Base-by-base conservation (phyloP, 495 filamentous ascomycete genomes). In the Annulohypoxylon stygium region DNA sequence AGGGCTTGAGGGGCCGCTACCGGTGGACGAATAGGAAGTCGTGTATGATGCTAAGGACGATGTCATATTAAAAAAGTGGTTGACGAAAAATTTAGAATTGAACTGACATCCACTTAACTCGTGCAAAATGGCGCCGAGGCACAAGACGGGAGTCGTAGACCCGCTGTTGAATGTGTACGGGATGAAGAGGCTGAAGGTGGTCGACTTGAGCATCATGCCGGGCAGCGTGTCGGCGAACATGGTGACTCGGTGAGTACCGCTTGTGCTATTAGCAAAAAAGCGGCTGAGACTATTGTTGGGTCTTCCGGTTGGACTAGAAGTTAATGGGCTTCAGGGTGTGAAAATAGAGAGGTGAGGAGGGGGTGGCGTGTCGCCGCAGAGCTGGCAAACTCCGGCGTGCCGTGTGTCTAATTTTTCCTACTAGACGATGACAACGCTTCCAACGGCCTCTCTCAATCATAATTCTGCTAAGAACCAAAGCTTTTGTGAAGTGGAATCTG, bases 211-310 rank as follows among this genome's bases (percentile, higher is more conserved):
- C 20, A 55, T 55, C 16, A 26, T 55, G 25, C 51, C 51, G 51
- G 30, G 25, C 3, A 55, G n/a, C 26, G 51, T 55, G 25, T 33
- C 51, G 51, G 51, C 25, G 51, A 55, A 55, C n/a, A 55, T 26
- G 30, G 33, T 33, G 25, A 55, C n/a, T 34, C 51, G 30, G 33
- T 33, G 25, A 55, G 7, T 34, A 36, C 30, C 9, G 51, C 30
- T 18, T 34, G 10, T 12, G 25, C 26, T 12, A 34, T 55, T 55
- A 26, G 51, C 1, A 23, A 55, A 26, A 55, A 55, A 8, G 26
- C 51, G 11, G 51, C 51, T n/a, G 51, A 55, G 14, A 55, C 36
- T n/a, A n/a, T 55, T 6, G 30, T 30, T 30, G 30, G 30, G 30
- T 30, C 30, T 30, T 2, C 30, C 30, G 5, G 5, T 2, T 3